These are phyloP conservation scores for Rhizopus microsporus DNA, from an alignment of 371 early-diverging fungal genomes.

Conservation along the genomic window DNA sequence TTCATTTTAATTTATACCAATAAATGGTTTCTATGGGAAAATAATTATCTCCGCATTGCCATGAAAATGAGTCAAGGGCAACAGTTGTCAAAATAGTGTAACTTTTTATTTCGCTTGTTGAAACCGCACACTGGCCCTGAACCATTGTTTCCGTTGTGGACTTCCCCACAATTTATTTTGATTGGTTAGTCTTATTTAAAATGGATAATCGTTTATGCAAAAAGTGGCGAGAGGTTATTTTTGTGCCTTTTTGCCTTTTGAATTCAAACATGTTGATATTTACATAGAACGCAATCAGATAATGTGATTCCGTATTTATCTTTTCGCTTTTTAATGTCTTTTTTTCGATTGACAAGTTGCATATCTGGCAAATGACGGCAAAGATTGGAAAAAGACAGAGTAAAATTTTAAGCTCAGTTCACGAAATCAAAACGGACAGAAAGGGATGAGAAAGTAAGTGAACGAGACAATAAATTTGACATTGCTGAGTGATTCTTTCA, in stretches of 20 bases:
- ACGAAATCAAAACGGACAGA: neutral
- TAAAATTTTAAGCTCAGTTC: neutral
- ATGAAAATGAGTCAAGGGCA: too few species aligned
- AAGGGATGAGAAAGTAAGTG: neutral
- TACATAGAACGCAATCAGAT: too few species aligned
- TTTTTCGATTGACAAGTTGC: neutral
- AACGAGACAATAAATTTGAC: too few species aligned
- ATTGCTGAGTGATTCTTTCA: neutral
- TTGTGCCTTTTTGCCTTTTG: neutral
- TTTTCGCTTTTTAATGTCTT: neutral
- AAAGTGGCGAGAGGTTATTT: neutral
- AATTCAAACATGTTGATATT: too few species aligned
- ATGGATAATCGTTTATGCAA: neutral
- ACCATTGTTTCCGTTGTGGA: neutral
- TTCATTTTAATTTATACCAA: neutral
- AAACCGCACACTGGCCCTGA: too few species aligned
- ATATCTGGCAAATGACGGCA: constrained; percentile 1
- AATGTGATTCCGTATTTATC: neutral
- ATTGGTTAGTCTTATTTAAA: neutral
- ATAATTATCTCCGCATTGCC: too few species aligned
- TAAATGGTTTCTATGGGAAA: too few species aligned
- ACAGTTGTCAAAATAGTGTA: too few species aligned
- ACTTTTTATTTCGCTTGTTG: too few species aligned
- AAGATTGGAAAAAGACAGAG: neutral
- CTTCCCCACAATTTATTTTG: constrained; percentile 1